phyloP scores from a whole-genome alignment of 2,329 filamentous ascomycete species.

The Emergomyces africanus region DNA sequence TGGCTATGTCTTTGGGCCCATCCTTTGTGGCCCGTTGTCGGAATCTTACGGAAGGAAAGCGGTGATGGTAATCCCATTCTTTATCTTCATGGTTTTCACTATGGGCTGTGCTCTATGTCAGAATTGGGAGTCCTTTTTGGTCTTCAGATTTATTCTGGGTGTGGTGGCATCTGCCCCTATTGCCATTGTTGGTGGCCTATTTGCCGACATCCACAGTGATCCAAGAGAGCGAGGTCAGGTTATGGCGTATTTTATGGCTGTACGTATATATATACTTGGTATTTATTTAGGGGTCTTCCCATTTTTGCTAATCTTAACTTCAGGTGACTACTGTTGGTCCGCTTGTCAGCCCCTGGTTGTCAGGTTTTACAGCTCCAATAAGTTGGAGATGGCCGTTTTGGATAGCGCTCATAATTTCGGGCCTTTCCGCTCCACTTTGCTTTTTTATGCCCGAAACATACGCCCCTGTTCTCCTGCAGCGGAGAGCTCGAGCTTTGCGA shows the following conservation, averaged over 20 bases:
- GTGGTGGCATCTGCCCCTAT: conserved; percentile 34
- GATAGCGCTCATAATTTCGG: conserved; percentile 56
- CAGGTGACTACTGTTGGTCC: conserved; percentile 31
- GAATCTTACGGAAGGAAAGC: conserved; percentile 31
- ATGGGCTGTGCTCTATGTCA: conserved; percentile 33
- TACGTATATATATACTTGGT: conserved; percentile 9
- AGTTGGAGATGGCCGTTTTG: conserved; percentile 39
- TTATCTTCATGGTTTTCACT: conserved; percentile 30
- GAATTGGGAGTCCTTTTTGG: conserved; percentile 28
- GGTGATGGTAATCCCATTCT: conserved; percentile 40
- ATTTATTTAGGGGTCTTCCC: background rate
- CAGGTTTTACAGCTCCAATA: conserved; percentile 32
- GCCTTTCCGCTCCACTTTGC: conserved; percentile 41
- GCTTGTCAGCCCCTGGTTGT: conserved; percentile 31
- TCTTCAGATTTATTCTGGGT: conserved; percentile 36
- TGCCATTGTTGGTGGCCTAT: conserved; percentile 33
- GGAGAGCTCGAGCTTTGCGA: conserved; percentile 27
- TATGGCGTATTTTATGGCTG: conserved; percentile 33
- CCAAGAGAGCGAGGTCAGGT: conserved; percentile 29
- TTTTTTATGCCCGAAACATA: conserved; percentile 54
- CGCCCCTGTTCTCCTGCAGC: conserved; percentile 46
- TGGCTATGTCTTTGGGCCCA: conserved; percentile 31
- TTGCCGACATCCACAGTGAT: conserved; percentile 36
- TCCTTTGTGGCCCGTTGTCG: conserved; percentile 32
- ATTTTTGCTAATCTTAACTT: background rate